These are phyloP conservation scores for Sarocladium brachiariae DNA, from an alignment of 2,329 filamentous ascomycete genomes.

Conservation along the genomic window DNA sequence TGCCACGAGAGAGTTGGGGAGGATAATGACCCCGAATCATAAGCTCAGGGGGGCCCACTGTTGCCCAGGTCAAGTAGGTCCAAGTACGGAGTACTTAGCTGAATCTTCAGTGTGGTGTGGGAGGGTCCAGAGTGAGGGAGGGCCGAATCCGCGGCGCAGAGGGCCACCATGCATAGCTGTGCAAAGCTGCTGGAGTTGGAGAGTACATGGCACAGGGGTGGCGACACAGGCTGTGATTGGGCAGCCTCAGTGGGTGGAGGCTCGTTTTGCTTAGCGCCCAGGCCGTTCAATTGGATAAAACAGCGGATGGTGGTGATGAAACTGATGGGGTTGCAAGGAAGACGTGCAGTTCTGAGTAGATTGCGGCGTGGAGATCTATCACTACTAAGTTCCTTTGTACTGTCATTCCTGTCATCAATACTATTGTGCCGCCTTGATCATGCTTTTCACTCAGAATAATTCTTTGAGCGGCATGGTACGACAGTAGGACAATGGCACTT, in stretches of 20 bases:
- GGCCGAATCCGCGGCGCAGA: neutral
- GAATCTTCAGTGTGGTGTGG: neutral
- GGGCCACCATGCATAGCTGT: neutral
- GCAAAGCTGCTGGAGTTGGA: neutral
- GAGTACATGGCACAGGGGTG: neutral
- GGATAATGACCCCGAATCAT: slow-evolving; percentile 3
- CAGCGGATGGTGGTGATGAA: neutral
- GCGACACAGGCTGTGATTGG: slow-evolving; percentile 4
- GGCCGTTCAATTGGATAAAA: neutral
- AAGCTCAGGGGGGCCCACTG: neutral
- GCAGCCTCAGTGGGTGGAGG: neutral
- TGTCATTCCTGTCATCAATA: neutral
- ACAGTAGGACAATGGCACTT: too few relatives aligned
- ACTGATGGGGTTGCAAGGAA: neutral
- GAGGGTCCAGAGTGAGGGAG: neutral
- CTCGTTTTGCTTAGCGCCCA: slow-evolving; percentile 8
- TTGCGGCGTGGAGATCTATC: neutral
- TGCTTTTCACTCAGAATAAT: too few relatives aligned
- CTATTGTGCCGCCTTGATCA: too few relatives aligned
- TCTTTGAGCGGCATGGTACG: too few relatives aligned
- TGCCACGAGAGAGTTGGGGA: neutral
- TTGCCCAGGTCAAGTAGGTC: too few relatives aligned
- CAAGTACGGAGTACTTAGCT: neutral
- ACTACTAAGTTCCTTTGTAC: neutral
- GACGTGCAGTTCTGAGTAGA: neutral